phyloP scores from a whole-genome alignment of 805 yeast species.

The Zygosaccharomyces siamensis region DNA sequence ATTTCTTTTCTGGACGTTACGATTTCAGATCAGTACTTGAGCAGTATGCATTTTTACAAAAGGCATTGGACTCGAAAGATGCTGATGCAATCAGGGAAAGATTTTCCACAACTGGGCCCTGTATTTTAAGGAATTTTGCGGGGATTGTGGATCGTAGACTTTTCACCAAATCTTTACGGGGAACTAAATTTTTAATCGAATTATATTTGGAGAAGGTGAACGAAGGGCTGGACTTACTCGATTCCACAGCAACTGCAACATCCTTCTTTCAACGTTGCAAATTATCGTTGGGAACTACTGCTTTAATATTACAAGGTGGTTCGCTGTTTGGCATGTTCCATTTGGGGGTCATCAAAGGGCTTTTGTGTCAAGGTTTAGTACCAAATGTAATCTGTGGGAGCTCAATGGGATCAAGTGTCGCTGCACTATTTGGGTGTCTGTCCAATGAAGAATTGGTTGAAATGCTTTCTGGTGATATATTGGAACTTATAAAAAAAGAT shows the following conservation, averaged over 20 bases:
- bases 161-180: slow-evolving; percentile 76
- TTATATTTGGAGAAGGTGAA: slow-evolving; percentile 56
- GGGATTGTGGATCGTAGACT: slow-evolving; percentile 77
- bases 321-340: slow-evolving; percentile 92
- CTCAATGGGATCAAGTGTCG: slow-evolving; percentile 91
- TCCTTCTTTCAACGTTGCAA: slow-evolving; percentile 79
- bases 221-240: slow-evolving; percentile 66
- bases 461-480: slow-evolving; percentile 38
- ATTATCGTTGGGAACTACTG: slow-evolving; percentile 86
- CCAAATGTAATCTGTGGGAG: slow-evolving; percentile 89
- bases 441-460: slow-evolving; percentile 57
- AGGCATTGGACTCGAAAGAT: slow-evolving; percentile 56
- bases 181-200: slow-evolving; percentile 85
- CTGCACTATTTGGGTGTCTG: slow-evolving; percentile 74
- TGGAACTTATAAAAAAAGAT: slow-evolving; percentile 48
- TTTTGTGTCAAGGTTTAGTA: slow-evolving; percentile 66
- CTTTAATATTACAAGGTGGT: slow-evolving; percentile 89
- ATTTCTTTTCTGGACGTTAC: slow-evolving; percentile 73
- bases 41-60: slow-evolving; percentile 55
- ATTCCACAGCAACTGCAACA: slow-evolving; percentile 48
- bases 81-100: slow-evolving; percentile 55
- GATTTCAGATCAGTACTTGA: slow-evolving; percentile 81
- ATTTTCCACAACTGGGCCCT: slow-evolving; percentile 63
- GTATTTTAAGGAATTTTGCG: slow-evolving; percentile 79
- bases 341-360: slow-evolving; percentile 82